A percentile compares a stretch with the other conserved stretches of the same genome.
Conservation (phyloP, 495 filamentous ascomycete species). For the Tuber brumale region DNA sequence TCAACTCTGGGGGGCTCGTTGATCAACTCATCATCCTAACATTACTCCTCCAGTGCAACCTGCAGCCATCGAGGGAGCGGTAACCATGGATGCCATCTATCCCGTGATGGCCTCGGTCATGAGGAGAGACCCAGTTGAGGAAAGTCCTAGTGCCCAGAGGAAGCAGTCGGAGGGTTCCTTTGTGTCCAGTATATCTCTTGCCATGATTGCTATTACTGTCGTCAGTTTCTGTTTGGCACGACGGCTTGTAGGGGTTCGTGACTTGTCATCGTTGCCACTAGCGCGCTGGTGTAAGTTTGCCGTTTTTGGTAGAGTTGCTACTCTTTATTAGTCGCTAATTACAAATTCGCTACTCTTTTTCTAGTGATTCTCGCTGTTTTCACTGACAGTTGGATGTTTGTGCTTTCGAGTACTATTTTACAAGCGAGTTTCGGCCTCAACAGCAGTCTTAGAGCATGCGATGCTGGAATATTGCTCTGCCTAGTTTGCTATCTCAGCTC, state of each 20-base stretch:
- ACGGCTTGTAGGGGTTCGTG: slow-evolving; percentile 20
- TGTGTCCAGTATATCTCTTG: slow-evolving; percentile 38
- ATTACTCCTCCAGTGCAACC: not conserved
- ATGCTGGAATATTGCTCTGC: slow-evolving; percentile 40
- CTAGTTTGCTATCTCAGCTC: slow-evolving; percentile 42
- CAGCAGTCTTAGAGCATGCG: slow-evolving; percentile 31
- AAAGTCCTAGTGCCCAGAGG: not conserved
- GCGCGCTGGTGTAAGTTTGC: slow-evolving; percentile 40
- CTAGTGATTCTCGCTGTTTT: slow-evolving; percentile 39
- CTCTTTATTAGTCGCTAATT: not conserved
- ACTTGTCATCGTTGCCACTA: slow-evolving; percentile 28
- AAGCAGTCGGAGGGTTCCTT: slow-evolving; percentile 20
- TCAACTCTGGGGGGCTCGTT: not conserved
- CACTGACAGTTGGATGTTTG: slow-evolving; percentile 40
- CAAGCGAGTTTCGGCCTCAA: slow-evolving; percentile 41
- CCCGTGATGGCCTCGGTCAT: not conserved
- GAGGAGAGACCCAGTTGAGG: not conserved
- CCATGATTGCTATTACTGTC: slow-evolving; percentile 40
- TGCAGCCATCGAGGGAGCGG: not conserved
- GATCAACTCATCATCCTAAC: not conserved
- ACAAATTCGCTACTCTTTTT: not conserved
- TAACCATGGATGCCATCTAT: not conserved
- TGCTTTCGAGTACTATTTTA: slow-evolving; percentile 40
- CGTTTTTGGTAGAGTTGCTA: not conserved
- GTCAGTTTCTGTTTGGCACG: slow-evolving; percentile 41